A percentile compares a stretch with the other conserved stretches of the same genome.
phyloP scores from a whole-genome alignment of 768 basidiomycete species.

The Boletus rex-veris region DNA sequence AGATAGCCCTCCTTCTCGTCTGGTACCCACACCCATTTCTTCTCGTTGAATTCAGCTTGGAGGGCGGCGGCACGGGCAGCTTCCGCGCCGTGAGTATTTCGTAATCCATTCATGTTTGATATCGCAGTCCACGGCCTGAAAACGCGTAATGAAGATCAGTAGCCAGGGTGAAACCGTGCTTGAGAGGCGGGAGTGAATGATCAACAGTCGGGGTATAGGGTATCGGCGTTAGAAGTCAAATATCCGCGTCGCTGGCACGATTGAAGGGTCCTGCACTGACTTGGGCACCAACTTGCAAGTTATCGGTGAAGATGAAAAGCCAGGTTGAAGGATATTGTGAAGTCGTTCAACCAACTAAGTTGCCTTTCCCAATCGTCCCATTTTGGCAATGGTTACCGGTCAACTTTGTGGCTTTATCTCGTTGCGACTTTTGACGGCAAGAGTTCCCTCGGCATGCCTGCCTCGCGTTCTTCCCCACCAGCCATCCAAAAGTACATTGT shows the following conservation, averaged over 20 bases:
- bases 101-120: constrained; percentile 45
- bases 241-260: constrained; percentile 5
- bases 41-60: constrained; percentile 96
- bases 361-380: constrained; percentile 2
- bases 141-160: constrained; percentile 12
- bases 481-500: too few species aligned
- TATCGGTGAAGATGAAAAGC: background rate
- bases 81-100: constrained; percentile 56
- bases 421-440: too few species aligned
- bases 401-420: too few species aligned
- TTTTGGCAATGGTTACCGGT: constrained; percentile 7
- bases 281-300: background rate
- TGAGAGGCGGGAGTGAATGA: background rate
- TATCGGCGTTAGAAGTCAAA: constrained; percentile 1
- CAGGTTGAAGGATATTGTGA: background rate
- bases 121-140: constrained; percentile 1
- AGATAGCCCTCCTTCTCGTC: constrained; percentile 91
- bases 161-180: constrained; percentile 3
- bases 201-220: background rate
- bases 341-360: background rate
- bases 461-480: too few species aligned
- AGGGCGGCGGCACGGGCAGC: constrained; percentile 81
- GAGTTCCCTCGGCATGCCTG: too few species aligned
- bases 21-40: constrained; percentile 98
- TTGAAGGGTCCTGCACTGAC: background rate